Base-by-base conservation (phyloP, 257 asterid species). In the Nicotiana tomentosiformis region DNA sequence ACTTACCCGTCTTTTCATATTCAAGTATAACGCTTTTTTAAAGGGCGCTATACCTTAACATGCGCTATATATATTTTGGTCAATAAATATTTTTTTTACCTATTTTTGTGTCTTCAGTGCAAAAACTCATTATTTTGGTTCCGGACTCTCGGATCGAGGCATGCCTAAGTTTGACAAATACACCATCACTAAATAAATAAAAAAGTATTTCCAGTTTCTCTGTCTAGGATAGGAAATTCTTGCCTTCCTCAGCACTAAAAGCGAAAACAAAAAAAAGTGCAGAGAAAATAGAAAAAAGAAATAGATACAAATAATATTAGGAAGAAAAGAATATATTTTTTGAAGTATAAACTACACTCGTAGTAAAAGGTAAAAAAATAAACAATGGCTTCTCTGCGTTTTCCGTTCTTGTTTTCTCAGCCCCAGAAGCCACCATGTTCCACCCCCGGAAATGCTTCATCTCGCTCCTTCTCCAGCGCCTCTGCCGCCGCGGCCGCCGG, bases 341-440 rank as follows among this genome's bases (percentile, higher is more conserved):
- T 9, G 49, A 72, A 23, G 26, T 23, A 23, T 23, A 23, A 23
- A 23, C 26, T 23, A 23, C 26, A 23, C 26, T 23, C 26, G 26
- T 23, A 23, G 26, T 23, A 23, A 23, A 23, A 46, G 37, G 14
- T 39, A 1, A 80, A 62, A 23, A 17, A 83, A 64, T 30, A 66
- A 72, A 56, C 23, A 2, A 92, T 93, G 98, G 93, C 87, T 79
- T 91, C 97, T 79, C 85, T 93, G 55, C 90, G 95, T 85, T 96
- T 96, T 86, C 98, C 98, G 16, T 92, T 96, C 98, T 92, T 89
- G 93, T 90, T 90, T 94, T 82, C 96, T 91, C 97, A 84, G 94
- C 93, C 99, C 77, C 90, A 93, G 9, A 84, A 60, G 26, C 93
- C 90, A 32, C 88, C 91, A 29, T 14, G 83, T 77, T 69, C 88